Evolutionary conservation across 805 yeast genomes (phyloP), one percentile per base, ranked within the genome.

Genomic region (Phaffomyces antillensis): DNA sequence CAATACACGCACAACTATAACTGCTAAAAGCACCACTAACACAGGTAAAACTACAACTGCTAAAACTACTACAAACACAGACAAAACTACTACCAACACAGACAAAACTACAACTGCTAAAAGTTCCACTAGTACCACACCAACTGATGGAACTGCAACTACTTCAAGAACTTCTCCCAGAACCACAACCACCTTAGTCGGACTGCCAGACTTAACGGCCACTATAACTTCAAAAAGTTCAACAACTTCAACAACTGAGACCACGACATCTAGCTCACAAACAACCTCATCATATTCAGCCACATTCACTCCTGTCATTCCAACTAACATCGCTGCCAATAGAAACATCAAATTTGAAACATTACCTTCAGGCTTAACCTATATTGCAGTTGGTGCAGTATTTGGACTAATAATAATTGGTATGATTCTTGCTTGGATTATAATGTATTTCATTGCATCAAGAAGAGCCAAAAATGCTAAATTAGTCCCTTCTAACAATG

Each of bases 321-420:
- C 62, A 20, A 46, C 59, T 7, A 47, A 46, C 11, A 49, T 52
- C 7, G 34, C 41, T 11, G 17, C 25, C 9, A 85, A 84, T 61
- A 89, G 91, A 17, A 77, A 70, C 53, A 68, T 85, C 18, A 56
- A 68, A 25, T 61, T 68, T 31, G 62, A 76, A 15, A 59, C 56
- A 7, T 68, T 74, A 37, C 81, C 83, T 1, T 71, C 74, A 40
- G 95, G 93, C 4, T 81, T 91, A 2, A 86, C 85, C 4, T 86
- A 85, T 64, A 84, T 86, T 38, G 83, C 83, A 0, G 80, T 85
- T 47, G 96, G 93, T 3, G 71, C 80, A 24, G 73, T 79, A 33
- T 69, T 86, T 15, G 86, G 81, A 0, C 75, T 77, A 30, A 61
- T 62, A 3, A 41, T 60, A 3, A 33, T 61, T 5, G 37, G 50